A percentile compares a stretch with the other conserved stretches of the same genome.
Conservation (phyloP, 2,329 filamentous ascomycete genomes). For the Penicillium sumatraense region DNA sequence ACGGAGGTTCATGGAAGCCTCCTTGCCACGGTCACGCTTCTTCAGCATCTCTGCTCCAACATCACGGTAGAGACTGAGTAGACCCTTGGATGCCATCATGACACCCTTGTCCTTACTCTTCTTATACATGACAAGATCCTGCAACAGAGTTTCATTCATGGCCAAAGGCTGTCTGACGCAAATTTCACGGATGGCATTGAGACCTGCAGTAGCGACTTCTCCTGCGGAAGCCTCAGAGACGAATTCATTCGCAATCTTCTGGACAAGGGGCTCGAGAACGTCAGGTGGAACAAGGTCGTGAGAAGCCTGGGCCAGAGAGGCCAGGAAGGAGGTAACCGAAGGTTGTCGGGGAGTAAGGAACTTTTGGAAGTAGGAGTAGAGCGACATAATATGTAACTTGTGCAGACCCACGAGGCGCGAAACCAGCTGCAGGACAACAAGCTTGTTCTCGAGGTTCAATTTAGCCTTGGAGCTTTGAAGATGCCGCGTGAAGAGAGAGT, state of each 20-base stretch:
- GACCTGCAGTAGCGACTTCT: slow-evolving; percentile 87
- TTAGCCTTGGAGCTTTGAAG: slow-evolving; percentile 84
- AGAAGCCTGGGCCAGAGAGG: slow-evolving; percentile 87
- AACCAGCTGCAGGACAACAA: slow-evolving; percentile 88
- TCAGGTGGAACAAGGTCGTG: slow-evolving; percentile 93
- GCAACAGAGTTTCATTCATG: slow-evolving; percentile 92
- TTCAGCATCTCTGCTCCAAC: slow-evolving; percentile 86
- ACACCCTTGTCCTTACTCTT: slow-evolving; percentile 98
- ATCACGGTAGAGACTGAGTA: slow-evolving; percentile 88
- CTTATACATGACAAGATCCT: slow-evolving; percentile 93
- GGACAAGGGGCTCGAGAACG: slow-evolving; percentile 83
- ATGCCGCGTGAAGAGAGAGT: slow-evolving; percentile 87
- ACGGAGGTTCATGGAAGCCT: slow-evolving; percentile 81
- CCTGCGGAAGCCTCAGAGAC: slow-evolving; percentile 91
- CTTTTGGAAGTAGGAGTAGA: slow-evolving; percentile 97
- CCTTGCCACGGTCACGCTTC: slow-evolving; percentile 89
- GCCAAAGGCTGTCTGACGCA: slow-evolving; percentile 92
- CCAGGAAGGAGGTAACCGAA: slow-evolving; percentile 89
- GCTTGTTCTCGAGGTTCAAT: slow-evolving; percentile 83
- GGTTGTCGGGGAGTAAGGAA: slow-evolving; percentile 86
- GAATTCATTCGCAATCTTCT: slow-evolving; percentile 98
- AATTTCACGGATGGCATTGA: slow-evolving; percentile 94
- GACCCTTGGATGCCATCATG: slow-evolving; percentile 96
- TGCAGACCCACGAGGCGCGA: slow-evolving; percentile 90
- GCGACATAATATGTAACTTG: slow-evolving; percentile 82